Conservation (phyloP, 352 stramenopile genomes). For the Blastocystis sp. region DNA sequence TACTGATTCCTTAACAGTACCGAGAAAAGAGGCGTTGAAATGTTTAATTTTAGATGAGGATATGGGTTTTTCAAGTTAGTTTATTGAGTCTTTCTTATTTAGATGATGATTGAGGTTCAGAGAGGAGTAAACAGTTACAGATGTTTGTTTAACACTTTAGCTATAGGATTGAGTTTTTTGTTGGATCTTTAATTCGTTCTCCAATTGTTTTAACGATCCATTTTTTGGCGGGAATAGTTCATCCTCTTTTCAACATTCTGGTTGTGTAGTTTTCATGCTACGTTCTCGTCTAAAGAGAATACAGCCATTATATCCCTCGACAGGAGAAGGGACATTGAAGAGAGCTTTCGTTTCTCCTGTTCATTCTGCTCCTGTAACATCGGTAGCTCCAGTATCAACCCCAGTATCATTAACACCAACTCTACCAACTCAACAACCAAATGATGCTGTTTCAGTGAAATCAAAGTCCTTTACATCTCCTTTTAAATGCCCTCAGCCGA, state of each 20-base stretch:
- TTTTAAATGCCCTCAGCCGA: background rate
- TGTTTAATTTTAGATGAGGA: background rate
- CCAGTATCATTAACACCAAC: background rate
- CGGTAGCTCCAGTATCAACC: background rate
- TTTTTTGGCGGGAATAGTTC: conserved; percentile 8
- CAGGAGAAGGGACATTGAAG: background rate
- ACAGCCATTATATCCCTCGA: conserved; percentile 12
- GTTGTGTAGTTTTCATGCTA: background rate
- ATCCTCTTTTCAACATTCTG: background rate
- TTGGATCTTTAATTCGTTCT: background rate
- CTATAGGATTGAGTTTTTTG: no score
- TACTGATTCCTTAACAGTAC: background rate
- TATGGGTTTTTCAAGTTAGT: no score
- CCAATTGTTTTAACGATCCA: background rate
- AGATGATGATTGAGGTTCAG: no score
- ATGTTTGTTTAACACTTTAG: no score
- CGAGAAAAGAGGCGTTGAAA: conserved; percentile 13
- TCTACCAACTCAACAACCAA: background rate
- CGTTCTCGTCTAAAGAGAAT: conserved; percentile 29
- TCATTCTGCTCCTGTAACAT: background rate
- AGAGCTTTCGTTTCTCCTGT: conserved; percentile 2
- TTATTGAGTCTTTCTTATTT: no score
- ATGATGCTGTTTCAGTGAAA: background rate
- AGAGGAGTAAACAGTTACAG: no score
- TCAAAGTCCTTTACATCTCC: background rate